These are phyloP conservation scores for Gilbertella persicaria DNA, from an alignment of 371 early-diverging fungal genomes.

Conservation along the genomic window DNA sequence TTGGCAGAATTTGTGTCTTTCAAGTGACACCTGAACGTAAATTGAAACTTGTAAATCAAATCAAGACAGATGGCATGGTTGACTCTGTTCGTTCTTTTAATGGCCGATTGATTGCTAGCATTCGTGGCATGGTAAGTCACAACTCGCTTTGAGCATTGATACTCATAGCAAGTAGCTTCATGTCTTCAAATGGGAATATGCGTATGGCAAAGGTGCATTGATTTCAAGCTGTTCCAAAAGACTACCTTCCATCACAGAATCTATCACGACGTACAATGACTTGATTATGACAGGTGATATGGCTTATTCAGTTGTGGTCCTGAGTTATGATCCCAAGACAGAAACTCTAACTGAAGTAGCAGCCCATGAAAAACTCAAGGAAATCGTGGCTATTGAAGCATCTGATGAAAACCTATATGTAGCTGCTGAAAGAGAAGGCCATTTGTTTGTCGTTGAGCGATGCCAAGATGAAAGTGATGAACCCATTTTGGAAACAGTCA, in stretches of 20 bases:
- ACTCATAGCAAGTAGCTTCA: too few species aligned
- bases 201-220: constrained; percentile 31
- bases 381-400: constrained; percentile 67
- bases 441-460: constrained; percentile 65
- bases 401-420: constrained; percentile 63
- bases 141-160: too few species aligned
- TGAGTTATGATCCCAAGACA: constrained; percentile 52
- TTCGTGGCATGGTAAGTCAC: constrained; percentile 51
- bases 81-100: constrained; percentile 50
- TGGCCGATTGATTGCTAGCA: constrained; percentile 56
- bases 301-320: constrained; percentile 35
- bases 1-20: constrained; percentile 65
- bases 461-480: constrained; percentile 54
- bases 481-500: constrained; percentile 62
- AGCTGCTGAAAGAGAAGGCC: constrained; percentile 63
- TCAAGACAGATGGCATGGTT: constrained; percentile 52
- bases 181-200: constrained; percentile 38
- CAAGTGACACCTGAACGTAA: constrained; percentile 43
- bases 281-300: constrained; percentile 34
- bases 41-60: constrained; percentile 43
- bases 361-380: constrained; percentile 62
- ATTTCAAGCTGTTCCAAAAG: constrained; percentile 21
- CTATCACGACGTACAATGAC: constrained; percentile 28
- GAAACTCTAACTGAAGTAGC: constrained; percentile 66
- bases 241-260: constrained; percentile 34